phyloP scores from a whole-genome alignment of 257 asterid genomes.

The Solanum habrochaites region DNA sequence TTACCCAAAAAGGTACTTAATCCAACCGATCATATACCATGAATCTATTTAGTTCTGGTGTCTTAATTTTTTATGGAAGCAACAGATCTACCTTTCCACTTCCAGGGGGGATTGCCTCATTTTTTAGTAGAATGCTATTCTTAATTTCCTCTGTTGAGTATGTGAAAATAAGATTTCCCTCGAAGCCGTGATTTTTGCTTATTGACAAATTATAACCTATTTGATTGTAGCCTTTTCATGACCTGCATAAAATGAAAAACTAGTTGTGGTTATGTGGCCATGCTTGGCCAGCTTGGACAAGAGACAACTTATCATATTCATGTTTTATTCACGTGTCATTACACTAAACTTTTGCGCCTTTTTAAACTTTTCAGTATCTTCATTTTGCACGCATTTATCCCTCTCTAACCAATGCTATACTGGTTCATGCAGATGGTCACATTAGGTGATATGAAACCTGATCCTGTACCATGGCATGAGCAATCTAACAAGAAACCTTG shows the following conservation, averaged over 20 bases:
- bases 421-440: constrained; percentile 46
- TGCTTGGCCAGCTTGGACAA: neutral
- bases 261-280: neutral
- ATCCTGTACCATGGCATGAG: constrained; percentile 90
- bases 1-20: constrained; percentile 60
- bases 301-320: neutral
- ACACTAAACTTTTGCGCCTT: neutral
- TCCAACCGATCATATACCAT: neutral
- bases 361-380: neutral
- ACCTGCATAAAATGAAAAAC: neutral
- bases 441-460: constrained; percentile 68
- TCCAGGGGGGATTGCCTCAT: neutral
- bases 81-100: neutral
- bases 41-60: neutral
- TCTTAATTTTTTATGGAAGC: neutral
- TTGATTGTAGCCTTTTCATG: neutral
- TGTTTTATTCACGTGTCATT: neutral
- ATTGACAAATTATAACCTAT: neutral
- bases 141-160: neutral
- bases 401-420: neutral
- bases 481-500: constrained; percentile 71
- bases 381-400: neutral
- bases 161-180: neutral
- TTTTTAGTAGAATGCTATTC: neutral
- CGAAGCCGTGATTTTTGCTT: neutral